Evolutionary conservation across 2,329 filamentous ascomycete species (phyloP).

Genomic region (Talaromyces pinophilus): DNA sequence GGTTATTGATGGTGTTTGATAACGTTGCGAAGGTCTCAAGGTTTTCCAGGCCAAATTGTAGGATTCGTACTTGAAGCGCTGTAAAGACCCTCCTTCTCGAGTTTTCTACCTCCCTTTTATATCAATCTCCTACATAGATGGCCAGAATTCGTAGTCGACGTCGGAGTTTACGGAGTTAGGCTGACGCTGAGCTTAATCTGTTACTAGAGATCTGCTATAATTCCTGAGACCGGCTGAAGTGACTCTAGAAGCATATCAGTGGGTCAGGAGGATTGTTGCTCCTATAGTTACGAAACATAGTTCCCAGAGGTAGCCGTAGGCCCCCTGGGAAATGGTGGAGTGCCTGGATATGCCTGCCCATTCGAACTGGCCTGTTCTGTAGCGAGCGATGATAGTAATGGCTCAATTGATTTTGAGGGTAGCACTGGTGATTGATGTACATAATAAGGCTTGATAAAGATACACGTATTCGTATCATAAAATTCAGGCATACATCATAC

Average conservation of each 20-base stretch:
- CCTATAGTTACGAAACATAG: not conserved
- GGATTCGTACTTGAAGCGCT: not conserved
- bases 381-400: not conserved
- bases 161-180: not conserved
- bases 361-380: not conserved
- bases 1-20: not conserved
- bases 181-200: not conserved
- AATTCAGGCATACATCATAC: not conserved
- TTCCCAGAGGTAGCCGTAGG: not conserved
- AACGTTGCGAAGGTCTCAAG: not conserved
- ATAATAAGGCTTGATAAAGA: not conserved
- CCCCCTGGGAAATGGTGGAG: not conserved
- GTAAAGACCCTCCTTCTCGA: not conserved
- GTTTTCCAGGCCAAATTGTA: not conserved
- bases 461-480: not conserved
- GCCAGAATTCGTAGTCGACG: not conserved
- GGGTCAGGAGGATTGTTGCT: not conserved
- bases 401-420: not conserved
- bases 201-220: not conserved
- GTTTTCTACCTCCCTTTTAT: not conserved
- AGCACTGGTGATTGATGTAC: not conserved
- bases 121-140: not conserved
- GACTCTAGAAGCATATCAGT: not conserved
- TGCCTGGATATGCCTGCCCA: not conserved
- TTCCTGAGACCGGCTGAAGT: not conserved